Base-by-base conservation (phyloP, 441 rosid species). In the Erysimum pusillum region DNA sequence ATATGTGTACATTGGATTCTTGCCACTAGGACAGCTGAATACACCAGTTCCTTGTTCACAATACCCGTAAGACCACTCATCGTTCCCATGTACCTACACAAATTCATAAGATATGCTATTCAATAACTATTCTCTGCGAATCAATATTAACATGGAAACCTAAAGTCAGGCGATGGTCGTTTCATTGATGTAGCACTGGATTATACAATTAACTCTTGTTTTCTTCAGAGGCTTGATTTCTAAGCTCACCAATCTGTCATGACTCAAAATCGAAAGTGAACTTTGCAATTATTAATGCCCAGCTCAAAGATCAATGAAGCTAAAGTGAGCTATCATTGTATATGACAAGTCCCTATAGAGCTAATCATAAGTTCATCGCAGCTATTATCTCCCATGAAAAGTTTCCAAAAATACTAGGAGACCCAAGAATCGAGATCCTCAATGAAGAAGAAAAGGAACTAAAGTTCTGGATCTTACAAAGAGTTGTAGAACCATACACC, bases 41-140 rank as follows among this genome's bases (percentile, higher is more conserved):
- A 92, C 98, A 62, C 99, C 99, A 67, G 92, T 85, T 73, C 99
- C 98, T 39, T 90, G 91, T 36, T 93, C 98, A 41, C 98, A 96
- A 77, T 85, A 93, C 62, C 98, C 98, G 71, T 88, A 93, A 79
- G 99, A 96, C 97, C 99, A 96, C 77, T 96, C 99, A 41, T 93
- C 97, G 11, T 89, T 87, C 64, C 99, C 98, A 85, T 88, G 89
- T 17, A 96, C 86, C 98, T 96, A 85, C 59, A 68, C 41, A 42
- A 13, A 69, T 5, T 22, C 42, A 72, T 12, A 34, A 49, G 13
- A 58, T 7, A 54, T 25, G 14, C 18, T 36, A 31, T 3, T 41
- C 22, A 69, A 12, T 57, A 7, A 46, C 34, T n/a, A n/a, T 25
- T 73, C 36, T 38, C 56, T n/a, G n/a, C n/a, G n/a, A 5, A 63